Percentiles rank a stretch among this genome's conserved stretches.
These are phyloP conservation scores for Tuber microsphaerosporum DNA, from an alignment of 495 filamentous ascomycete genomes.

Conservation along the genomic window DNA sequence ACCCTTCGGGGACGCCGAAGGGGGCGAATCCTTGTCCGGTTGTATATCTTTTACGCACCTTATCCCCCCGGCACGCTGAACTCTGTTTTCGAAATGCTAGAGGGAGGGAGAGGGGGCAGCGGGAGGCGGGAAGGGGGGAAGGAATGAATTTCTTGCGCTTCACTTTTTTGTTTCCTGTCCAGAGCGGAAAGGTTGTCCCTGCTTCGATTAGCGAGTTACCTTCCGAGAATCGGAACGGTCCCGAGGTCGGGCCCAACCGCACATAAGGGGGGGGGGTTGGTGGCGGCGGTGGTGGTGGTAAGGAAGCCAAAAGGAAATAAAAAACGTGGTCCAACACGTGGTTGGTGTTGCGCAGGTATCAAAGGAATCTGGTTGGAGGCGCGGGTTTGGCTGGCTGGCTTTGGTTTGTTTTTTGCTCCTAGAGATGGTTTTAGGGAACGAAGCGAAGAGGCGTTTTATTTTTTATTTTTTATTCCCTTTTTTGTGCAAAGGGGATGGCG, in stretches of 20 bases:
- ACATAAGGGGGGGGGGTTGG: constrained; percentile 4
- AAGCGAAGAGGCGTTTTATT: neutral
- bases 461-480: neutral
- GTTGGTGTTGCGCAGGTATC: constrained; percentile 1
- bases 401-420: neutral
- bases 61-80: neutral
- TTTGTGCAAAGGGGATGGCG: neutral
- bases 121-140: neutral
- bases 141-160: neutral
- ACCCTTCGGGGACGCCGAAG: constrained; percentile 4
- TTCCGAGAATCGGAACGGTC: constrained; percentile 37
- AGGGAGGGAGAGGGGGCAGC: no score
- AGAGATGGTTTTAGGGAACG: neutral
- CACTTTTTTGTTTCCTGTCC: neutral
- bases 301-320: constrained; percentile 3
- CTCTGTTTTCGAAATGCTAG: neutral
- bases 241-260: constrained; percentile 32
- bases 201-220: constrained; percentile 37
- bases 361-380: neutral
- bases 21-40: neutral
- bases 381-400: neutral
- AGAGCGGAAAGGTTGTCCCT: neutral
- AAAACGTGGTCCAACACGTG: constrained; percentile 26
- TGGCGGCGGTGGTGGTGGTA: neutral
- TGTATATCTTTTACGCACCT: neutral